Base-by-base conservation (phyloP, 805 yeast genomes). In the Komagataella mondaviorum region DNA sequence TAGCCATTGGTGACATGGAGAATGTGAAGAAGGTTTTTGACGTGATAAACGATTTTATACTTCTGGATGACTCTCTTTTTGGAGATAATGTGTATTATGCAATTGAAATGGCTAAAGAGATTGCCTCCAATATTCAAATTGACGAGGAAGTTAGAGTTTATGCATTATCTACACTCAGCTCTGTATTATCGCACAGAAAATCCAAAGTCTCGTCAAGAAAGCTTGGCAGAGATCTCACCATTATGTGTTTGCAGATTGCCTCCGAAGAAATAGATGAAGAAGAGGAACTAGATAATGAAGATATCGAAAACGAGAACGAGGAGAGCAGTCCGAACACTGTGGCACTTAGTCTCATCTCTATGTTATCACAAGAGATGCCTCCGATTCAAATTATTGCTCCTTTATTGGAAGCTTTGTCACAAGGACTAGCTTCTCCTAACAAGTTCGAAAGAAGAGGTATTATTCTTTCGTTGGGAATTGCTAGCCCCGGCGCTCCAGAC, bases 401-500 rank as follows among this genome's bases (percentile, higher is more conserved):
- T 47, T 75, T 91, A 55, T 73, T 88, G 55, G 86, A 81, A 56
- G 77, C 76, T 57, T 66, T 86, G 55, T 75, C 78, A 47, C 63
- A 75, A 47, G 68, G 82, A 73, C 65, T 83, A 55, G 68, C 78
- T 49, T 77, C 90, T 16, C 57, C 78, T n/a, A 80, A 87, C 64
- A 75, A 76, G 55, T 83, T 78, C 57, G 88, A 85, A 70, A 82
- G 95, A 72, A 82, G 96, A 71, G 96, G 95, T 54, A 93, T 85
- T 51, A 73, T 89, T 50, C 72, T 88, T 59, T 78, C 95, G 39
- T 71, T 93, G 55, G 88, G 95, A 59, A 87, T 81, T 52, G 81
- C 91, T 50, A 86, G 86, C 48, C 78, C 85, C 56, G 99, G 98
- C 64, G 91, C 98, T 46, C 98, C 98, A 55, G 99, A 93, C 63